Percentiles rank a stretch among this genome's conserved stretches.
phyloP scores from a whole-genome alignment of 495 filamentous ascomycete genomes.

The Podospora comata region DNA sequence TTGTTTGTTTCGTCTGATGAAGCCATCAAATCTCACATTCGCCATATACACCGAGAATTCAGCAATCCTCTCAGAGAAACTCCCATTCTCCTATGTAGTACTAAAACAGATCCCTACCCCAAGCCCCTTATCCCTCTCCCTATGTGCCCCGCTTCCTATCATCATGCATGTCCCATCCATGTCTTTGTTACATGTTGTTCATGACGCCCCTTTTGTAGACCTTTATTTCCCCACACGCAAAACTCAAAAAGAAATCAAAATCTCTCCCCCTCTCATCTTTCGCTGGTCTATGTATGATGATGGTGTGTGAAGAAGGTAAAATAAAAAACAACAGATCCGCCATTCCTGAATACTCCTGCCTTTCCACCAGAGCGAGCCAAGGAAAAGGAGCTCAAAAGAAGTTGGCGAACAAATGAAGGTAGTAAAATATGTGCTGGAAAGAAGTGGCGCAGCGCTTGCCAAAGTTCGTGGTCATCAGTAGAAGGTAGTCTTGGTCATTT shows the following conservation, averaged over 20 bases:
- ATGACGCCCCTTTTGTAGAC: slow-evolving; percentile 1
- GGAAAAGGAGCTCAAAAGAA: neutral
- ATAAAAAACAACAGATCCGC: neutral
- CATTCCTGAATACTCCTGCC: neutral
- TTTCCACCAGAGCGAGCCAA: neutral
- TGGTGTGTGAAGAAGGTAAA: neutral
- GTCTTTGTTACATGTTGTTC: slow-evolving; percentile 2
- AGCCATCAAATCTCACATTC: too few relatives aligned
- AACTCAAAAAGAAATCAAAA: neutral
- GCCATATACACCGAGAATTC: too few relatives aligned
- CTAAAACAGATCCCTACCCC: neutral
- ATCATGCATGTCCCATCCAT: slow-evolving; percentile 4
- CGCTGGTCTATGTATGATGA: slow-evolving; percentile 2
- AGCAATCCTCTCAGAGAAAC: too few relatives aligned
- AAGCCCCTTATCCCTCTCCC: neutral
- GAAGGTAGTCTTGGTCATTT: neutral
- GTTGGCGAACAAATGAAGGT: neutral
- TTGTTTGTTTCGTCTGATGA: too few relatives aligned
- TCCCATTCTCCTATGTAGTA: neutral
- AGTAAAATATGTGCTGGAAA: slow-evolving; percentile 10
- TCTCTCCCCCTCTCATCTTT: neutral
- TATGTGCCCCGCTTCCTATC: neutral
- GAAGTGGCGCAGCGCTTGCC: neutral
- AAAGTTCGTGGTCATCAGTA: neutral
- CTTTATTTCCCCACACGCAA: neutral